These are phyloP conservation scores for Amesomyces nigricolor DNA, from an alignment of 2,329 filamentous ascomycete species.

Conservation along the genomic window DNA sequence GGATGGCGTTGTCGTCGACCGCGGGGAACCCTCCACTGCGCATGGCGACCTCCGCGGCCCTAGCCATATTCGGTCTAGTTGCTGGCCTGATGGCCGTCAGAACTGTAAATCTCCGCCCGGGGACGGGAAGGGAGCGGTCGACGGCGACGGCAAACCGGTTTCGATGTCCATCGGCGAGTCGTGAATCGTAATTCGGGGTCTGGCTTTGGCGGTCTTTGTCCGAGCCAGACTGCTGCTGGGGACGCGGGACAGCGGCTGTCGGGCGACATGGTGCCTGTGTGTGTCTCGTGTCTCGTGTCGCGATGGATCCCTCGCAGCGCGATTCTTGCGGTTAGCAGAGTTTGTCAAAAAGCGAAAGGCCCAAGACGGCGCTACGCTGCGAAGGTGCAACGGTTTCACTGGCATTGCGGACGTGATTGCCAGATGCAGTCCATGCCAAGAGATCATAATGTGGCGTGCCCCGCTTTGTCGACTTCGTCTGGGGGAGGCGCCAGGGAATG, in stretches of 20 bases:
- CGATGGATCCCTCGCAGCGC: neutral
- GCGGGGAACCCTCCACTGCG: constrained; percentile 1
- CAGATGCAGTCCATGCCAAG: constrained; percentile 20
- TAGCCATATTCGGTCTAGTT: neutral
- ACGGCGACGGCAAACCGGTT: constrained; percentile 3
- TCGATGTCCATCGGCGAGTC: neutral
- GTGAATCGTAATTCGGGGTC: neutral
- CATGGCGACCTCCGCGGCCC: neutral
- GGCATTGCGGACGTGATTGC: constrained; percentile 20
- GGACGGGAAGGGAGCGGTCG: neutral
- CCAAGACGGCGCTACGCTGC: neutral
- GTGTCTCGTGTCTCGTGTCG: too few relatives aligned
- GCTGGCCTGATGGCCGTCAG: neutral
- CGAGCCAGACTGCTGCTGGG: too few relatives aligned
- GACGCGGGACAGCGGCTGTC: too few relatives aligned
- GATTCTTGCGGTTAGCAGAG: neutral
- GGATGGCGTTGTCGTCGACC: constrained; percentile 2
- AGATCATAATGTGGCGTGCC: constrained; percentile 10
- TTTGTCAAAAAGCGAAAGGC: neutral
- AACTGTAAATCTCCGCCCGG: too few relatives aligned
- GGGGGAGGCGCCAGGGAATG: constrained; percentile 16
- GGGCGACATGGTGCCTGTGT: too few relatives aligned
- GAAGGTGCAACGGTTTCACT: neutral
- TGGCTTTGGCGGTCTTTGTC: neutral
- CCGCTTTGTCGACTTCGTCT: constrained; percentile 10